Conservation (phyloP, 257 asterid genomes). For the Nicotiana tabacum region DNA sequence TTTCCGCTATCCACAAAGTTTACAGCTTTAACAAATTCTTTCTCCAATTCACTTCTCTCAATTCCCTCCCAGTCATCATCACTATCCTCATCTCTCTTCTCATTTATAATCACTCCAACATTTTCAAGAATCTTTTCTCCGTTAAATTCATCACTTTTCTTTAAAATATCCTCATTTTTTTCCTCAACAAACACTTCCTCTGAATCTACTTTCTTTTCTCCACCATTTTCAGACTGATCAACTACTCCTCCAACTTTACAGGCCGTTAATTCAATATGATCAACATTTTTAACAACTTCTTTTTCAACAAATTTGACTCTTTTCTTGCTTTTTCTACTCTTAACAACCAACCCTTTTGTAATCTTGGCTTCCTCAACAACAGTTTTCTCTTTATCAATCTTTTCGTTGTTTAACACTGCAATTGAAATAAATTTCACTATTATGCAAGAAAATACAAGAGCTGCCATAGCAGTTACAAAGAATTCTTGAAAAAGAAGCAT, state of each 20-base stretch:
- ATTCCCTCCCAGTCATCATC: conserved; percentile 96
- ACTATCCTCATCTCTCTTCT: conserved; percentile 22
- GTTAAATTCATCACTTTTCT: conserved; percentile 23
- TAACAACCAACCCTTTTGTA: conserved; percentile 31
- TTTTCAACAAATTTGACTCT: conserved; percentile 50
- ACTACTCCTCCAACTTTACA: neutral
- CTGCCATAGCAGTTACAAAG: conserved; percentile 35
- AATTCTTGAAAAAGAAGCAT: conserved; percentile 53
- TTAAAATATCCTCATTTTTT: neutral
- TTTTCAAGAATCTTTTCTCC: conserved; percentile 16
- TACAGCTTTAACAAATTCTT: conserved; percentile 66
- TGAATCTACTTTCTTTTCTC: conserved; percentile 4
- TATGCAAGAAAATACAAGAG: conserved; percentile 33
- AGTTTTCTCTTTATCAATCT: conserved; percentile 19
- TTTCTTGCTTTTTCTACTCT: conserved; percentile 28
- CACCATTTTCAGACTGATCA: conserved; percentile 23
- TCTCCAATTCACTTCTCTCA: conserved; percentile 87
- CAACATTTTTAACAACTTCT: conserved; percentile 39
- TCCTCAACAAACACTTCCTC: conserved; percentile 12
- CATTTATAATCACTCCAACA: conserved; percentile 12
- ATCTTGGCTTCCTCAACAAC: conserved; percentile 22
- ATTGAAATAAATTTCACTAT: conserved; percentile 45
- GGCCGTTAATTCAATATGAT: conserved; percentile 21
- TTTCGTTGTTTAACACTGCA: conserved; percentile 25
- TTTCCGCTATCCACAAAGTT: conserved; percentile 55